Evolutionary conservation across 78 protist species (phyloP), one percentile per base, ranked within the genome.

Genomic region (Tieghemostelium lacteum): DNA sequence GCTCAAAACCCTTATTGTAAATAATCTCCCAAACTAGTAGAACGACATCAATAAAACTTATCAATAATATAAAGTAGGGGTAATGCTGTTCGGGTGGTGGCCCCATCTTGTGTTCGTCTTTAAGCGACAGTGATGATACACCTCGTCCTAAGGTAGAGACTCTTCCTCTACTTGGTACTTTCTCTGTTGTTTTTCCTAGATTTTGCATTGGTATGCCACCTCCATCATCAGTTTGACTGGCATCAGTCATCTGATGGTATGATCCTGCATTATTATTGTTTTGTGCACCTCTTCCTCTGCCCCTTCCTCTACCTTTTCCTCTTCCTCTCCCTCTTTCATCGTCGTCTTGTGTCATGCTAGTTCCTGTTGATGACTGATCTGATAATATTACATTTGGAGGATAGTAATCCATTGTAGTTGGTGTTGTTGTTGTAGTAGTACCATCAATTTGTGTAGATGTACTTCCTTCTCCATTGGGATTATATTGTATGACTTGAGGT

Each of bases 21-120:
- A 88, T 63, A 31, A 88, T 75, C 57, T 88, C 93, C 80, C 86
- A 88, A 49, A 88, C n/a, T 26, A 88, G 36, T 37, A 88, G 24
- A 20, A 33, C 55, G 17, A 75, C 57, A 52, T 88, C 66, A 10
- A 88, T 63, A 19, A 88, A 49, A 69, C 85, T 75, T 4, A 88
- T 61, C n/a, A 77, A n/a, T 8, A 88, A 65, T 28, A 75, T 75
- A 52, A 88, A 88, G 61, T 75, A 88, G 22, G 93, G 93, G 36
- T 57, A 54, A 54, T 75, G 69, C 42, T 83, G 78, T 58, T 39
- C 55, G 14, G 76, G 76, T 57, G 91, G 78, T 73, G 73, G 75
- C 2, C 45, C 58, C 55, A 73, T 64, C 50, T 73, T 49, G 3
- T 26, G 58, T 17, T 28, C 52, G 3, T 83, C 91, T 31, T 83